A percentile compares a stretch with the other conserved stretches of the same genome.
Evolutionary conservation across 2,329 filamentous ascomycete genomes (phyloP).

Genomic region (Fusarium floridanum): DNA sequence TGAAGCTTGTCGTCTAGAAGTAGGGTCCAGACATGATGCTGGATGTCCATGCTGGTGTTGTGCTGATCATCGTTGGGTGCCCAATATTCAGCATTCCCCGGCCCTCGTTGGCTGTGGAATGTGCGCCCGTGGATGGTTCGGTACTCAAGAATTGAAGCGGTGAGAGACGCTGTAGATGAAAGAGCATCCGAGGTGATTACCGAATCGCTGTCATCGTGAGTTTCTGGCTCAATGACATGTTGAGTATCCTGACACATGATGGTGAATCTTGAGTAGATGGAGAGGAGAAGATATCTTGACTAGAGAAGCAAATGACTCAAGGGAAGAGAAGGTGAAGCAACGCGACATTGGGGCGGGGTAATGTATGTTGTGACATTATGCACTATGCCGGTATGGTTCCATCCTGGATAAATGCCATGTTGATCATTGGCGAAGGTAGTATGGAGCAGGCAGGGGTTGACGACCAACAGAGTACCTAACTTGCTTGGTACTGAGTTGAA

Average conservation of each 20-base stretch:
- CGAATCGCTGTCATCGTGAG: constrained; percentile 12
- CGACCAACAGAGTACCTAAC: background rate
- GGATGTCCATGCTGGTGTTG: constrained; percentile 19
- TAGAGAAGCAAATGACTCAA: background rate
- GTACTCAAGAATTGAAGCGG: constrained; percentile 23
- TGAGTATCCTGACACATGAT: background rate
- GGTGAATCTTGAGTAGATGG: background rate
- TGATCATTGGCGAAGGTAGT: background rate
- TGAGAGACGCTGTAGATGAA: constrained; percentile 20
- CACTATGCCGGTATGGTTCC: background rate
- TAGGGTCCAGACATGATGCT: constrained; percentile 17
- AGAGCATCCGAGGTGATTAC: background rate
- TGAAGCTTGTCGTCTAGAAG: constrained; percentile 10
- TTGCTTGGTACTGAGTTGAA: no score
- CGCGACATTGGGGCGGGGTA: background rate
- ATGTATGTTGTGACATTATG: background rate
- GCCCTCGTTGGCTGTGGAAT: constrained; percentile 18
- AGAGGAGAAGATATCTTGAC: background rate
- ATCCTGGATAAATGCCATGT: background rate
- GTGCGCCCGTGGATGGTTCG: constrained; percentile 19
- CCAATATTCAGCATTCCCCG: constrained; percentile 20
- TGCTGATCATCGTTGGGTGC: constrained; percentile 20
- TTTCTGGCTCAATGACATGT: background rate
- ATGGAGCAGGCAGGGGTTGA: background rate
- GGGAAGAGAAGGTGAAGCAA: background rate